A percentile compares a stretch with the other conserved stretches of the same genome.
Evolutionary conservation across 176 grass and related monocot genomes (phyloP).

Genomic region (Phragmites australis): DNA sequence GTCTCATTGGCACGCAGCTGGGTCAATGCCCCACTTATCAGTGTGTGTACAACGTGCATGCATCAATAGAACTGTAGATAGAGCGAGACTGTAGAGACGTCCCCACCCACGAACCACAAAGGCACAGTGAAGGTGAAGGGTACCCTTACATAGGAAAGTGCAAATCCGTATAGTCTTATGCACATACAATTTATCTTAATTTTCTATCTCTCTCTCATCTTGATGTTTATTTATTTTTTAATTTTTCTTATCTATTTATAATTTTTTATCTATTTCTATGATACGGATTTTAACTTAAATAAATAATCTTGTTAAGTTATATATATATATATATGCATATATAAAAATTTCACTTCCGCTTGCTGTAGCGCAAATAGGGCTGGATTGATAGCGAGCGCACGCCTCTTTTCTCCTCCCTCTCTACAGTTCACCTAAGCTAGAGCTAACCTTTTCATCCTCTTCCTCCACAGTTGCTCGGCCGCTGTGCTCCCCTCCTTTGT

Average conservation of each 20-base stretch:
- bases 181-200: no score
- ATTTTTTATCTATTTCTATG: no score
- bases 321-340: no score
- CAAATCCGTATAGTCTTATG: no score
- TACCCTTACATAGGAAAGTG: no score
- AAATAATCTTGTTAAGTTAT: no score
- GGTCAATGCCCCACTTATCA: not conserved
- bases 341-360: no score
- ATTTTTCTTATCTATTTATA: no score
- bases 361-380: constrained; percentile 35
- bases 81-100: constrained; percentile 29
- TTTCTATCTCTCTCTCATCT: no score
- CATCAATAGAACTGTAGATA: constrained; percentile 31
- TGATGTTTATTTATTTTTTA: no score
- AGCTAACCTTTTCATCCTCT: constrained; percentile 10
- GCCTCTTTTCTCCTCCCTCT: constrained; percentile 15
- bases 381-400: constrained; percentile 22
- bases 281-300: no score
- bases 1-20: constrained; percentile 12
- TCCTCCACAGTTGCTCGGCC: constrained; percentile 12
- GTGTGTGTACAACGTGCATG: not conserved
- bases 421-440: not conserved
- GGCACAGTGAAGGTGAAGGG: constrained; percentile 20
- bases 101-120: constrained; percentile 50
- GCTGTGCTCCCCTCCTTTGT: not conserved